Evolutionary conservation across 306 rosid species (phyloP), one percentile per base, ranked within the genome.

Genomic region (Vigna angularis): DNA sequence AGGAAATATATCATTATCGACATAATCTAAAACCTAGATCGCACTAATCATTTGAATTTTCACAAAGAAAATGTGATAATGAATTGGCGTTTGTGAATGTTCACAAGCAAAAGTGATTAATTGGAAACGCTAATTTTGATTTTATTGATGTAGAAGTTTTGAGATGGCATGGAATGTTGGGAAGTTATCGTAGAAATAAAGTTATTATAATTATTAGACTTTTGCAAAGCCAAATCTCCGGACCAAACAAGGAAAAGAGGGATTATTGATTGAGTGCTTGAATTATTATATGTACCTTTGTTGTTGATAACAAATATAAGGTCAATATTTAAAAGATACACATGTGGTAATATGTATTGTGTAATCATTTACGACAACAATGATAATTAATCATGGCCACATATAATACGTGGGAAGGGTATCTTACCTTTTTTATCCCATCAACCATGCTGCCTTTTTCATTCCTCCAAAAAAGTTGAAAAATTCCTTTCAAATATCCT

Each of bases 321-420:
- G 69, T 12, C 16, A 73, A 42, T 61, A 57, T 73, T 73, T 24
- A 26, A 58, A 53, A 57, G 55, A 22, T 48, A 69, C 28, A 42
- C 66, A 72, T 79, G 83, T 63, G 83, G 15, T 44, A 45, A 58
- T 58, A 58, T 73, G 78, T 57, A 58, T 57, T 73, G 52, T 58
- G 69, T 73, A 73, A 73, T 73, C 56, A 73, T 73, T 58, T 45
- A 73, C 66, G 0, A 73, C 64, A 57, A 73, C 44, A 57, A 73
- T 58, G 4, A 24, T 58, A 58, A 55, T 55, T 40, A 40, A 79
- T 79, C 11, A 72, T 79, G 53, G 59, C 83, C 74, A 62, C 66
- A 62, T 26, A 22, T 59, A 30, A 66, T 49, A 36, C 44, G 4
- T 10, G 17, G 16, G 52, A 5, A 10, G 11, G 44, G 68, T 36